Conservation (phyloP, 208 protist genomes). For the Blastocrithidia nonstop region DNA sequence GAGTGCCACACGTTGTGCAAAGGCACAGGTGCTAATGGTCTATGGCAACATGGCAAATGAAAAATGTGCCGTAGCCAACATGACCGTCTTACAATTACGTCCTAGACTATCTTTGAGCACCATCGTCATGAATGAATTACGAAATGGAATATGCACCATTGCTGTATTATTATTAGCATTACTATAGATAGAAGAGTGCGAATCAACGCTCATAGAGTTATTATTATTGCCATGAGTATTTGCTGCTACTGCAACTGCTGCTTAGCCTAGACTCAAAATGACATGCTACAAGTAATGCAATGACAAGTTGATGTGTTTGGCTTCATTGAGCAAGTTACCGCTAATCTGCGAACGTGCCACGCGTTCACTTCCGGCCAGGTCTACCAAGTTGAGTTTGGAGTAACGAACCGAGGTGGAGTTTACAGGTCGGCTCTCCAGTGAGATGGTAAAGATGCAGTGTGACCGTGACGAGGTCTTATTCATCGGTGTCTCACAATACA, state of each 20-base stretch:
- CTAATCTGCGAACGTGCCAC: conserved; percentile 74
- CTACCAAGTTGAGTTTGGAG: conserved; percentile 79
- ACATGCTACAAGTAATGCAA: conserved; percentile 80
- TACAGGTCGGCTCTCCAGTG: conserved; percentile 38
- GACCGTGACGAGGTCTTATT: conserved; percentile 87
- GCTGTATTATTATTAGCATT: too few relatives aligned
- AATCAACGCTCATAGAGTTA: too few relatives aligned
- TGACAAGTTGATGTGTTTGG: conserved; percentile 87
- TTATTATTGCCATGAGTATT: too few relatives aligned
- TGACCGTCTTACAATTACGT: conserved; percentile 92
- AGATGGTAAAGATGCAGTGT: conserved; percentile 84
- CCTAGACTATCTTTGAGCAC: conserved; percentile 85
- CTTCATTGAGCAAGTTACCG: conserved; percentile 50
- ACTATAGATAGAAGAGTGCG: too few relatives aligned
- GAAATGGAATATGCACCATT: conserved; percentile 88
- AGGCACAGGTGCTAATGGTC: conserved; percentile 82
- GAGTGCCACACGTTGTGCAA: conserved; percentile 80
- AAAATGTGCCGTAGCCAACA: conserved; percentile 80
- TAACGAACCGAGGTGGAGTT: conserved; percentile 31
- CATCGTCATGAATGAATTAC: conserved; percentile 91
- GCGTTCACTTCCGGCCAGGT: conserved; percentile 88
- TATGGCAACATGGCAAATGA: conserved; percentile 41
- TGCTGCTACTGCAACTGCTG: too few relatives aligned
- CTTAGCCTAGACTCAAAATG: conserved; percentile 73
- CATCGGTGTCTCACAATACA: conserved; percentile 84